Percentiles rank a stretch among this genome's conserved stretches.
These are phyloP conservation scores for Sonneratia caseolaris DNA, from an alignment of 345 rosid genomes.

Conservation along the genomic window DNA sequence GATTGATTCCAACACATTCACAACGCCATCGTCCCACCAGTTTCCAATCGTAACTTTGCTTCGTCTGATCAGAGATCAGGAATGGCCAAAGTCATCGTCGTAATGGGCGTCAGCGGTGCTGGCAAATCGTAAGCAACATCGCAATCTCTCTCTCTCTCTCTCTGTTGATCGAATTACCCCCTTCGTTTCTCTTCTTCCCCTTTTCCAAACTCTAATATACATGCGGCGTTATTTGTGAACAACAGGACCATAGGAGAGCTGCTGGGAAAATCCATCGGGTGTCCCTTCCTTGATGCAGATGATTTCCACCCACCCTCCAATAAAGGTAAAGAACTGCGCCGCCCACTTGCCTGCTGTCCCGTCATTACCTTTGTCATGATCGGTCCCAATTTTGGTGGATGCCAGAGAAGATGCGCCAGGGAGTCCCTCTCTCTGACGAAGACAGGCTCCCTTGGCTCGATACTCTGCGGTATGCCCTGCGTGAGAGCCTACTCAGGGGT, in stretches of 20 bases:
- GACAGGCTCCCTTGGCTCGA: slow-evolving; percentile 86
- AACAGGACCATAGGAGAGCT: slow-evolving; percentile 58
- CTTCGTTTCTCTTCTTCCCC: not conserved
- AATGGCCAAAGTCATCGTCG: slow-evolving; percentile 21
- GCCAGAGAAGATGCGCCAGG: slow-evolving; percentile 65
- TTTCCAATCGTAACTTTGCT: not conserved
- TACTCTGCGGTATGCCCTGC: slow-evolving; percentile 33
- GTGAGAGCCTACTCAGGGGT: slow-evolving; percentile 23
- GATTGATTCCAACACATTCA: no score
- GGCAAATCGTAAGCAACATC: slow-evolving; percentile 57
- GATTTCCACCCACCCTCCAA: slow-evolving; percentile 70
- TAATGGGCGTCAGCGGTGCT: slow-evolving; percentile 75
- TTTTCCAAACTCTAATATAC: not conserved
- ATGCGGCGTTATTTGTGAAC: not conserved
- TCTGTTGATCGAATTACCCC: not conserved
- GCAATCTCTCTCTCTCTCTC: not conserved
- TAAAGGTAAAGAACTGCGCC: slow-evolving; percentile 35
- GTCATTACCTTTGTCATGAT: not conserved
- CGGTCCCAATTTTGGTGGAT: not conserved
- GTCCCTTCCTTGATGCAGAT: slow-evolving; percentile 73
- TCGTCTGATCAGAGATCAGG: not conserved
- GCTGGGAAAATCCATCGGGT: slow-evolving; percentile 44
- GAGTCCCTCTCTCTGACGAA: slow-evolving; percentile 64
- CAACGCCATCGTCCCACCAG: no score
- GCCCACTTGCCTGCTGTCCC: not conserved